Percentiles rank a stretch among this genome's conserved stretches.
phyloP scores from a whole-genome alignment of 441 rosid species.

The Daphne laureola region DNA sequence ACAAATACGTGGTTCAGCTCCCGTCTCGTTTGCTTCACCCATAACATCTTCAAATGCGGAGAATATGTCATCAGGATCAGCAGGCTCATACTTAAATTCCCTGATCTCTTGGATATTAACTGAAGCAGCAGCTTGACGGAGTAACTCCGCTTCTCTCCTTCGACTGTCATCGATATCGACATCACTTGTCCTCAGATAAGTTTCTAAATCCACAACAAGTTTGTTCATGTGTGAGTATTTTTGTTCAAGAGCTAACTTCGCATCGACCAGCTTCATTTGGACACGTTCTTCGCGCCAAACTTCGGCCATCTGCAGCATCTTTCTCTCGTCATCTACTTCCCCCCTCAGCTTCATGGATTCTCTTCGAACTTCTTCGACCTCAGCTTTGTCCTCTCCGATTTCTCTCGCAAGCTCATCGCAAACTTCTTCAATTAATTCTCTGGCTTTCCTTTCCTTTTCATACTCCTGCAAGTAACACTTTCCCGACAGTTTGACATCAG shows the following conservation, averaged over 20 bases:
- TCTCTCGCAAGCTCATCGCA: slow-evolving; percentile 87
- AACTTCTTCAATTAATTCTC: slow-evolving; percentile 77
- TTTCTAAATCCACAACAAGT: slow-evolving; percentile 65
- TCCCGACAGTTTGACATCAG: slow-evolving; percentile 53
- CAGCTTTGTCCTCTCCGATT: slow-evolving; percentile 82
- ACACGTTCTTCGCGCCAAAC: slow-evolving; percentile 99
- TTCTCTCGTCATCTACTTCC: slow-evolving; percentile 85
- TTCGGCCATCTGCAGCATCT: slow-evolving; percentile 98
- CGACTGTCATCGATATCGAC: slow-evolving; percentile 40
- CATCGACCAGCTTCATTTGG: slow-evolving; percentile 94
- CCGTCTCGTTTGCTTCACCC: slow-evolving; percentile 53
- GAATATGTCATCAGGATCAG: slow-evolving; percentile 68
- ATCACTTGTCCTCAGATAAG: slow-evolving; percentile 43
- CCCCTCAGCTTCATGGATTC: slow-evolving; percentile 64
- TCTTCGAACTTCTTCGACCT: slow-evolving; percentile 64
- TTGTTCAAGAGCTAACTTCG: slow-evolving; percentile 74
- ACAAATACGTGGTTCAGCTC: slow-evolving; percentile 48
- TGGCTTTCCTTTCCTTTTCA: slow-evolving; percentile 69
- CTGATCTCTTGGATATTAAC: slow-evolving; percentile 48
- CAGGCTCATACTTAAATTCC: slow-evolving; percentile 67
- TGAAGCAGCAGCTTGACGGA: slow-evolving; percentile 43
- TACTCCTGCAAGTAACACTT: slow-evolving; percentile 77
- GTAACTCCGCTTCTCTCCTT: slow-evolving; percentile 53
- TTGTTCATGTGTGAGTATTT: slow-evolving; percentile 82
- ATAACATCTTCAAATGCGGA: slow-evolving; percentile 65